Evolutionary conservation across 371 early-diverging fungal species (phyloP), one percentile per base, ranked within the genome.

Genomic region (Mortierella sp.): DNA sequence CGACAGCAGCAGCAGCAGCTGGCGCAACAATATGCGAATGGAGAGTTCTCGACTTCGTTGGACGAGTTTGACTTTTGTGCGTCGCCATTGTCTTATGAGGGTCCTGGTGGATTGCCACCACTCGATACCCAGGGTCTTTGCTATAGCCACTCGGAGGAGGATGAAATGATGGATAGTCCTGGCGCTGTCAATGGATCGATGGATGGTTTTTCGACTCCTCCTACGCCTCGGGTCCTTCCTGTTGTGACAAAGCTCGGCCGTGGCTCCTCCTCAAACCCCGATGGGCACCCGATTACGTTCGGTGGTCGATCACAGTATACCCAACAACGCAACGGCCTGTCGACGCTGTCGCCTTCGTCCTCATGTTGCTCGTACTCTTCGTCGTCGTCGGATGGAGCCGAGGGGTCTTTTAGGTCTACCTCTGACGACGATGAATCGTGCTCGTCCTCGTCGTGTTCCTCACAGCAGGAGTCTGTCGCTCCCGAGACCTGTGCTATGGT

Each of bases 291-390:
- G 3, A 53, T 39, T 14, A 7, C 66, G 16, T 16, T 29, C 44
- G 31, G 34, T 16, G 31, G 34, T 16, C 13, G 24, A 2, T 31
- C 70, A 13, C 37, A 39, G 19, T 40, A 19, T 47, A 64, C n/a
- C 65, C 76, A 7, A 63, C 73, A n/a, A 22, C 55, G 19, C 0
- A 70, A 74, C 50, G 70, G 63, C 0, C 68, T 74, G 22, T 41
- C 74, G 1, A 64, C 71, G 2, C 41, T 77, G 58, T 77, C 82
- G 13, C 74, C 74, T 24, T 68, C 82, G 0, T 74, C 82, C 13
- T 81, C 82, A 5, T 74, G 58, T 40, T 65, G 74, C 34, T 74
- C 77, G 9, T 74, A 67, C 65, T 58, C 68, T 1, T 77, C 82
- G 8, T 50, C 45, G 16, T 66, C 44, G 31, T 66, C 73, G 5